Conservation (phyloP, 441 rosid species). For the Monsonia emarginata region DNA sequence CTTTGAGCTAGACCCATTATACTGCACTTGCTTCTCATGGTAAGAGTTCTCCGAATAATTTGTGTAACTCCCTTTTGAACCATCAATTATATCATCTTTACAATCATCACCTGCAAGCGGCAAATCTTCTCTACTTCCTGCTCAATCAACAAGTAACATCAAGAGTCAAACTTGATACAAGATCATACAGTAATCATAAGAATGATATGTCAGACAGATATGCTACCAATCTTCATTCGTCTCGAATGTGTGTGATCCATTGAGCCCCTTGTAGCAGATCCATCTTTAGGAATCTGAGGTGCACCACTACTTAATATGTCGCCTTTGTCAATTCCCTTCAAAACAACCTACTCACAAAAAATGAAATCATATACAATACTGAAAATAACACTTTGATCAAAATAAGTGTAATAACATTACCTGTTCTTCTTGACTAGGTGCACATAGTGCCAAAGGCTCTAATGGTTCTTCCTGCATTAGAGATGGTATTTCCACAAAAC, state of each 20-base stretch:
- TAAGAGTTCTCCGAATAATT: conserved; percentile 24
- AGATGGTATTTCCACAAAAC: conserved; percentile 59
- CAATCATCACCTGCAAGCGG: conserved; percentile 33
- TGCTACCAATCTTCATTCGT: conserved; percentile 57
- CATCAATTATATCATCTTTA: conserved; percentile 41
- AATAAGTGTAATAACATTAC: conserved; percentile 23
- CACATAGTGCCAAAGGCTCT: conserved; percentile 74
- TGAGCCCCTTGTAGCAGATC: conserved; percentile 43
- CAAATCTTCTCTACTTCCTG: conserved; percentile 70
- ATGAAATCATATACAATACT: conserved; percentile 19
- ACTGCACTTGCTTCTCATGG: conserved; percentile 28
- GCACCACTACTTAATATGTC: conserved; percentile 78
- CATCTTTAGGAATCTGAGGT: conserved; percentile 74
- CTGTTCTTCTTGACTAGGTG: conserved; percentile 69
- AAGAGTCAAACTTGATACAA: conserved; percentile 11
- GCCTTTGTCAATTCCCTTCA: conserved; percentile 83
- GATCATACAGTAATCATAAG: conserved; percentile 14
- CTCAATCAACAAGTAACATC: conserved; percentile 30
- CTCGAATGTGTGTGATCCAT: conserved; percentile 48
- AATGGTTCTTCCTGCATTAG: conserved; percentile 55
- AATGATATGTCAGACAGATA: conserved; percentile 14
- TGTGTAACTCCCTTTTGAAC: conserved; percentile 26
- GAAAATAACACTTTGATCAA: conserved; percentile 15
- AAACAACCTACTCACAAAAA: conserved; percentile 39
- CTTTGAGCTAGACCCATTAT: conserved; percentile 23